A percentile compares a stretch with the other conserved stretches of the same genome.
Conservation (phyloP, 176 grass and related monocot genomes). For the Leersia perrieri region DNA sequence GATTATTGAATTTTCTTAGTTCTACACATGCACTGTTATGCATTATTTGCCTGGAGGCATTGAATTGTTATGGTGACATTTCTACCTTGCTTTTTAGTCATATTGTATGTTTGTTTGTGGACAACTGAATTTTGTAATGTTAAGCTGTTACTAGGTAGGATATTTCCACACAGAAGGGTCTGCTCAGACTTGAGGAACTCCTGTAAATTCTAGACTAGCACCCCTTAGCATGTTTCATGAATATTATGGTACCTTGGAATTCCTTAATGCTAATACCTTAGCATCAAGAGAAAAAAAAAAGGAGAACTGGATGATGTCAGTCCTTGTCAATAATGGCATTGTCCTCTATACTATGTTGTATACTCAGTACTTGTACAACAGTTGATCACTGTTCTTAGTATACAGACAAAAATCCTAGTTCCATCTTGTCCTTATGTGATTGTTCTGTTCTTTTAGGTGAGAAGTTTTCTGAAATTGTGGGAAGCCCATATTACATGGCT, state of each 20-base stretch:
- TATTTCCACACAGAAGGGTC: background rate
- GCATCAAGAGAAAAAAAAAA: background rate
- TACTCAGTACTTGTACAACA: background rate
- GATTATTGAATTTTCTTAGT: background rate
- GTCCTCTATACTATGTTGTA: background rate
- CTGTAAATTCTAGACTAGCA: background rate
- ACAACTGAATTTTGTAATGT: background rate
- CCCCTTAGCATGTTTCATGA: background rate
- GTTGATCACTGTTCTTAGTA: background rate
- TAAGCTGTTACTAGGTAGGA: background rate
- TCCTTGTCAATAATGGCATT: background rate
- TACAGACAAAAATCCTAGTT: slow-evolving; percentile 8
- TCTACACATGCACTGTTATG: background rate
- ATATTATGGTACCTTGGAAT: background rate
- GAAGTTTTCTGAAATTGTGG: slow-evolving; percentile 98
- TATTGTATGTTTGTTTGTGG: background rate
- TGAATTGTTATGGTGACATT: background rate
- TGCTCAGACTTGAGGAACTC: background rate
- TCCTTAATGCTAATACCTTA: background rate
- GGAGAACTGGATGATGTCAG: background rate
- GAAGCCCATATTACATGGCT: slow-evolving; percentile 99
- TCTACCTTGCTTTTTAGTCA: background rate
- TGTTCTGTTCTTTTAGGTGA: slow-evolving; percentile 59
- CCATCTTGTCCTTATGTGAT: slow-evolving; percentile 20
- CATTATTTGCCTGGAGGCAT: background rate